A percentile compares a stretch with the other conserved stretches of the same genome.
These are phyloP conservation scores for Paecilomyces dactylethromorphus DNA, from an alignment of 2,329 filamentous ascomycete genomes.

Conservation along the genomic window DNA sequence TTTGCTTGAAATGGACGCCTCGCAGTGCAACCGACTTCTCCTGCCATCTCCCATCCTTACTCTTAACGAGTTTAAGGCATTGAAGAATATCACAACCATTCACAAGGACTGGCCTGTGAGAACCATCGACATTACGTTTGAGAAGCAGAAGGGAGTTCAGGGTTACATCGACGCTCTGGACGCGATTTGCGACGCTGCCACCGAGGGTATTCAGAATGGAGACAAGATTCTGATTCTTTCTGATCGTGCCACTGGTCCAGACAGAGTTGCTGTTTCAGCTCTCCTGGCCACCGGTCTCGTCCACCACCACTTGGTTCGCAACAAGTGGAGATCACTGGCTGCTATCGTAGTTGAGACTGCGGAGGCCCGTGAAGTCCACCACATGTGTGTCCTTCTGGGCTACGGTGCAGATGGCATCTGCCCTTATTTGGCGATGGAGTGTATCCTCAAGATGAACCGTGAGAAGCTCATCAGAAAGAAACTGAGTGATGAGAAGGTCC, in stretches of 20 bases:
- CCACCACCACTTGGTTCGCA: conserved; percentile 89
- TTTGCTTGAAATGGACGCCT: conserved; percentile 83
- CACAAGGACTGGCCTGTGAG: conserved; percentile 80
- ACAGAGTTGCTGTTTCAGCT: conserved; percentile 79
- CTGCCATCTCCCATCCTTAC: conserved; percentile 85
- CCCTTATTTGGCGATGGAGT: conserved; percentile 92
- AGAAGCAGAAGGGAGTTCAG: conserved; percentile 72
- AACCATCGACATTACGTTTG: conserved; percentile 87
- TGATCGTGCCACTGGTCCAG: conserved; percentile 74
- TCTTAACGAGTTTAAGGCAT: conserved; percentile 81
- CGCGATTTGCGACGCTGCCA: conserved; percentile 77
- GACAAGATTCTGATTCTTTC: conserved; percentile 86
- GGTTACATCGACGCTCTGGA: conserved; percentile 87
- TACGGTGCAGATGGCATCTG: conserved; percentile 94
- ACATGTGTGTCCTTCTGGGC: conserved; percentile 96
- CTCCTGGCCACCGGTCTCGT: conserved; percentile 87
- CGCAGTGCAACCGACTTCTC: conserved; percentile 78
- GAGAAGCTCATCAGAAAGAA: conserved; percentile 91
- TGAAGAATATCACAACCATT: conserved; percentile 68
- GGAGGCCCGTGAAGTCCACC: conserved; percentile 93
- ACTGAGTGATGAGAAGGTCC: conserved; percentile 70
- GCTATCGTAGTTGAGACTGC: conserved; percentile 87
- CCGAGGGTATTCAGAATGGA: conserved; percentile 72
- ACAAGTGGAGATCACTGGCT: conserved; percentile 88
- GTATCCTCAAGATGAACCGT: conserved; percentile 91